Percentiles rank a stretch among this genome's conserved stretches.
phyloP scores from a whole-genome alignment of 2,329 filamentous ascomycete genomes.

The Fusarium secorum region DNA sequence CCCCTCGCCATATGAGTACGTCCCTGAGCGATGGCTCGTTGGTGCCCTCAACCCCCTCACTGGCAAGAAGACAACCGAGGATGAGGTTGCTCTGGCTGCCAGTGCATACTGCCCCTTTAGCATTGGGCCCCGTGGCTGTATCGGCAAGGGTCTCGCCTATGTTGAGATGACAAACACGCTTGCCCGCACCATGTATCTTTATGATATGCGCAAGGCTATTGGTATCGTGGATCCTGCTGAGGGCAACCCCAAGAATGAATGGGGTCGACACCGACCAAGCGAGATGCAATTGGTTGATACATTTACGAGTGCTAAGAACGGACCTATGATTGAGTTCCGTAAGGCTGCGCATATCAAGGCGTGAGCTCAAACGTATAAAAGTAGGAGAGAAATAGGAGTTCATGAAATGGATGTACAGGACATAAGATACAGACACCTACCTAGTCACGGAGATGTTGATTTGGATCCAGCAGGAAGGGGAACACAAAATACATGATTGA shows the following conservation, averaged over 20 bases:
- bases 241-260: conserved; percentile 57
- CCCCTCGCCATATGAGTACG: conserved; percentile 64
- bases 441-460: background rate
- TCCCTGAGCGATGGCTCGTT: conserved; percentile 71
- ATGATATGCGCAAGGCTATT: conserved; percentile 63
- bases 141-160: conserved; percentile 75
- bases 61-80: conserved; percentile 54
- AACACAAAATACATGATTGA: background rate
- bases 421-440: background rate
- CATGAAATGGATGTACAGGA: background rate
- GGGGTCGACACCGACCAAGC: conserved; percentile 60
- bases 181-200: conserved; percentile 67
- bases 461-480: background rate
- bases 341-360: conserved; percentile 37
- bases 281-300: conserved; percentile 78
- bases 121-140: conserved; percentile 74
- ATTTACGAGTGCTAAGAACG: conserved; percentile 77
- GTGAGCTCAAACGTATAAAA: background rate
- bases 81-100: conserved; percentile 64
- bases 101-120: conserved; percentile 79
- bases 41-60: conserved; percentile 52
- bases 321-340: conserved; percentile 71
- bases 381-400: background rate
- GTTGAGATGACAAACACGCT: conserved; percentile 71
- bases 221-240: conserved; percentile 61